Base-by-base conservation (phyloP, 352 stramenopile genomes). In the Phytophthora litchii region DNA sequence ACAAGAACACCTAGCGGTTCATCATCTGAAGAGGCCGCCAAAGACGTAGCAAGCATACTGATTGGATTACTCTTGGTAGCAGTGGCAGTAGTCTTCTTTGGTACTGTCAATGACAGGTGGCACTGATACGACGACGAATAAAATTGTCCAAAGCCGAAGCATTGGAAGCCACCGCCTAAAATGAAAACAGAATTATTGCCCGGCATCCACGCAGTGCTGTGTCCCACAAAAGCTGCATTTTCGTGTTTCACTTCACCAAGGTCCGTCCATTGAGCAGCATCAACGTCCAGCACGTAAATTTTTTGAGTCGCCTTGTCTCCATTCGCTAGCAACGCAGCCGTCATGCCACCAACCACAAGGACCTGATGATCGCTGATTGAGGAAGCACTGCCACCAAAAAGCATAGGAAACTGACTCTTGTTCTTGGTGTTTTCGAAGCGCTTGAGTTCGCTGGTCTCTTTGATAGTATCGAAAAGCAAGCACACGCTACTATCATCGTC, bases 131-230 rank as follows among this genome's bases (percentile, higher is more conserved):
- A 57, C 19, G 76, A 78, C 20, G 82, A 91, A 61, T 93, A 94
- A 50, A 90, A 82, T 34, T 91, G 80, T 0, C 81, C 86, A 57
- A 94, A 95, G 12, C 86, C 86, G 72, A 92, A 95, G 42, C 78
- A 88, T 61, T 95, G 86, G 49, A 90, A 92, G 4, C 86, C 84
- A 40, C 86, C 86, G 0, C 86, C 86, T 11, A 92, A 50, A 38
- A 92, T 53, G 46, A 80, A 83, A 34, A 78, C 57, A 13, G 60
- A 76, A 37, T 47, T 67, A 54, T 40, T 73, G n/a, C 36, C 66
- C 23, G 64, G 51, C 42, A 89, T 55, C 81, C 81, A 93, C 13
- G 67, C 72, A 23, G 59, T 72, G 8, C 72, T 87, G 43, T 84
- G 74, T 11, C 85, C 74, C 11, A 83, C 75, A 17, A 90, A 83